Conservation (phyloP, 2,329 filamentous ascomycete species). For the Kalaharituber pfeilii region DNA sequence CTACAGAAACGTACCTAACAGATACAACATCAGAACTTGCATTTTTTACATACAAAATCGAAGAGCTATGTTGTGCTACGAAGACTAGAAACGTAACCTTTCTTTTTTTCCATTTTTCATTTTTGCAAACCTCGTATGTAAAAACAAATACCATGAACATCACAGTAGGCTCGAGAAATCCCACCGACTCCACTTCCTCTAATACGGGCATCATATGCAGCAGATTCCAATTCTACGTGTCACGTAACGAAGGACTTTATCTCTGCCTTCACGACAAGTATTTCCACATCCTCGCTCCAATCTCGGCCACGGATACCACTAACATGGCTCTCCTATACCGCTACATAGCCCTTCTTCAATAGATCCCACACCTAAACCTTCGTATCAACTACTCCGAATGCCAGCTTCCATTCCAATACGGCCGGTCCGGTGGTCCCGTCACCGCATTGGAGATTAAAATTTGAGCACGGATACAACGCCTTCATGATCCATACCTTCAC, state of each 20-base stretch:
- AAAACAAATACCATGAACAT: too few relatives aligned
- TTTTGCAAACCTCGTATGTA: too few relatives aligned
- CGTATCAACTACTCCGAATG: slow-evolving; percentile 85
- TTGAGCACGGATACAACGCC: slow-evolving; percentile 72
- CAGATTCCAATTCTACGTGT: slow-evolving; percentile 67
- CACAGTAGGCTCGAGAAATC: slow-evolving; percentile 59
- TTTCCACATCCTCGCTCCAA: slow-evolving; percentile 29
- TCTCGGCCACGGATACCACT: slow-evolving; percentile 82
- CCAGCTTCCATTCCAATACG: slow-evolving; percentile 52
- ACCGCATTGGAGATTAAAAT: slow-evolving; percentile 53
- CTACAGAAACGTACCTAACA: too few relatives aligned
- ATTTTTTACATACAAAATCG: too few relatives aligned
- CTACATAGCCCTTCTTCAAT: slow-evolving; percentile 59
- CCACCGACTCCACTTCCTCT: slow-evolving; percentile 68
- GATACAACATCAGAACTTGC: too few relatives aligned
- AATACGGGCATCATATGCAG: slow-evolving; percentile 65
- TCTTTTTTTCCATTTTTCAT: too few relatives aligned
- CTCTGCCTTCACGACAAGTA: slow-evolving; percentile 66
- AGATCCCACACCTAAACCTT: slow-evolving; percentile 85
- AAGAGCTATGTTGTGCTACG: too few relatives aligned
- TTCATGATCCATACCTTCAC: slow-evolving; percentile 95
- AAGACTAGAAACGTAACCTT: too few relatives aligned
- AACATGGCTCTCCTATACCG: slow-evolving; percentile 75
- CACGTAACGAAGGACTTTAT: slow-evolving; percentile 88
- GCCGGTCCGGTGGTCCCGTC: slow-evolving; percentile 31